Percentiles rank a stretch among this genome's conserved stretches.
phyloP scores from a whole-genome alignment of 495 filamentous ascomycete genomes.

The Aspergillus kassunensis region DNA sequence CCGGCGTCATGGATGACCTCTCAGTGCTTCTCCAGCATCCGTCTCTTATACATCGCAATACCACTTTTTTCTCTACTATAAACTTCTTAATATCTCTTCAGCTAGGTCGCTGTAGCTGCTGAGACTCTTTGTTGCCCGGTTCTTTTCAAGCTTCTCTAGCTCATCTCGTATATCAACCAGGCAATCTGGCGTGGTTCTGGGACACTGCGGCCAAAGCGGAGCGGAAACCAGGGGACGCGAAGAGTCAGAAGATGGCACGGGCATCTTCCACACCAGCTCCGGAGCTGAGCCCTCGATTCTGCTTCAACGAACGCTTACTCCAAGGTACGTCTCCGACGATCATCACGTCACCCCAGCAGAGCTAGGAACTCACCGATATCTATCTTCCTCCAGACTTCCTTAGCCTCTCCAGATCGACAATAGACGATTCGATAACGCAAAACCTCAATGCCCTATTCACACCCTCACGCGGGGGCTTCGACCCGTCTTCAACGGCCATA shows the following conservation, averaged over 20 bases:
- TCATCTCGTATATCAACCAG: background rate
- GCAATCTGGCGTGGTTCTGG: conserved; percentile 47
- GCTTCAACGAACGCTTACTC: conserved; percentile 80
- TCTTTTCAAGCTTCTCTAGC: background rate
- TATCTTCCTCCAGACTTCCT: conserved; percentile 68
- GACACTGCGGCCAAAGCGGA: conserved; percentile 19
- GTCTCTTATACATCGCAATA: background rate
- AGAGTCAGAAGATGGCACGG: conserved; percentile 53
- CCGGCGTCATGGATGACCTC: background rate
- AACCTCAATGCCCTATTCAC: conserved; percentile 88
- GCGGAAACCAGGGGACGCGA: conserved; percentile 17
- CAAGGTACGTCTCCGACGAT: conserved; percentile 56
- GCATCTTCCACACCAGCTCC: conserved; percentile 53
- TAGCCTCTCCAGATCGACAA: conserved; percentile 74
- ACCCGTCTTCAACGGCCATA: conserved; percentile 70
- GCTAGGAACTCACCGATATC: conserved; percentile 6
- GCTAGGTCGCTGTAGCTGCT: no score
- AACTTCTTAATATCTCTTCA: background rate
- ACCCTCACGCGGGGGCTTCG: conserved; percentile 67
- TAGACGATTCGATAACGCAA: conserved; percentile 91
- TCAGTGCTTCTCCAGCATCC: background rate
- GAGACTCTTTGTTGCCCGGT: background rate
- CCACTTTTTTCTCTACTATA: background rate
- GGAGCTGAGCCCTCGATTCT: conserved; percentile 79
- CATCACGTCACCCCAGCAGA: background rate